Evolutionary conservation across 2,329 filamentous ascomycete species (phyloP).

Genomic region (Diaporthe humulicola): DNA sequence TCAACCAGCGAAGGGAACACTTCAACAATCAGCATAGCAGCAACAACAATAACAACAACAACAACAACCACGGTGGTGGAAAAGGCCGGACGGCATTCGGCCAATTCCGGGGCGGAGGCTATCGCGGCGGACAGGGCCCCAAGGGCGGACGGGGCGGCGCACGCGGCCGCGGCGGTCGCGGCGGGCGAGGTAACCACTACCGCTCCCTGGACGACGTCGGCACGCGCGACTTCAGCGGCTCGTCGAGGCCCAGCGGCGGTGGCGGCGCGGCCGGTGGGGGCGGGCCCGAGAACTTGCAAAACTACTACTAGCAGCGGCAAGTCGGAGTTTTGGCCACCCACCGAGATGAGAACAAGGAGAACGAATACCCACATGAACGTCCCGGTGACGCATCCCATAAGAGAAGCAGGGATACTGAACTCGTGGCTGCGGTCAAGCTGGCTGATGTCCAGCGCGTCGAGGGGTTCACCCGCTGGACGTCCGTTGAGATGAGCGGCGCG

Average conservation of each 20-base stretch:
- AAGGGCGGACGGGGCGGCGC: slow-evolving; percentile 42
- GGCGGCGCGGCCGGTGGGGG: slow-evolving; percentile 29
- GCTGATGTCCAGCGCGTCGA: background rate
- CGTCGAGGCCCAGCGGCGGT: slow-evolving; percentile 34
- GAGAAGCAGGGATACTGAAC: no score
- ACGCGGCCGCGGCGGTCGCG: slow-evolving; percentile 52
- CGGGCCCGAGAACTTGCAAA: slow-evolving; percentile 36
- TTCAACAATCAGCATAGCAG: slow-evolving; percentile 43
- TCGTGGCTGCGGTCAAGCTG: background rate
- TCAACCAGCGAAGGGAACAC: slow-evolving; percentile 44
- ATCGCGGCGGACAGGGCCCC: slow-evolving; percentile 54
- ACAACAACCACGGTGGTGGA: slow-evolving; percentile 47
- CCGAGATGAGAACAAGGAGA: slow-evolving; percentile 2
- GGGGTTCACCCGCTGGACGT: background rate
- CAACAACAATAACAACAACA: slow-evolving; percentile 10
- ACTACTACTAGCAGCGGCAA: slow-evolving; percentile 40
- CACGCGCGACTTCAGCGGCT: slow-evolving; percentile 56
- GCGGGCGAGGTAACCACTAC: slow-evolving; percentile 68
- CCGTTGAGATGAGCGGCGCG: background rate
- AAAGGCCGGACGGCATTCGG: slow-evolving; percentile 52
- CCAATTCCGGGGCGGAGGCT: slow-evolving; percentile 57
- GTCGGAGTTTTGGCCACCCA: background rate
- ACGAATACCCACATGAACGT: background rate
- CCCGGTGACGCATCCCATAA: background rate
- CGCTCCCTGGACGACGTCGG: slow-evolving; percentile 77